Base-by-base conservation (phyloP, 257 asterid genomes). In the Apocynum venetum region DNA sequence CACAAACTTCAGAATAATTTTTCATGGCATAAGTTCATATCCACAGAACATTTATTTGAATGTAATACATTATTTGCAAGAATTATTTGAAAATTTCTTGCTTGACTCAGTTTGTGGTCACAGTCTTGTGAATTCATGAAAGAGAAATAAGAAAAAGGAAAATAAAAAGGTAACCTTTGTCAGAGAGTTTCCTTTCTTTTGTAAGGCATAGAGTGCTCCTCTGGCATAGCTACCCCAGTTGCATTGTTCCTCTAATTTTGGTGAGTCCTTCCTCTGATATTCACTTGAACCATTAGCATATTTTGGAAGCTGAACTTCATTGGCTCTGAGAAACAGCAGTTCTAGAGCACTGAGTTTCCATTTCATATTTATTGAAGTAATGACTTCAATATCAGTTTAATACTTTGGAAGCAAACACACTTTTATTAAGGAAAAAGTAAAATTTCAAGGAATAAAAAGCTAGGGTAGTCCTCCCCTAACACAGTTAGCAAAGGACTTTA, bases 171-270 rank as follows among this genome's bases (percentile, higher is more conserved):
- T 67, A 68, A 93, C 99, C 97, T 83, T 78, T 84, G 74, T 87
- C 70, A 93, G 76, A 81, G 69, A 69, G 81, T 91, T 86, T 77
- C 96, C 92, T 78, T 85, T 90, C 84, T 82, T 91, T 79, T 88
- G 93, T 77, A 96, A 87, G 57, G 98, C 97, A 81, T 89, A 96
- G 72, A 93, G 76, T 77, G 99, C 97, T 77, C 99, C 97, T 78
- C 94, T 83, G 31, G 97, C 91, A 44, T 93, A 91, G 84, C 85
- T 87, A 79, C 98, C 99, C 98, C 99, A 96, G 83, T 82, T 80
- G 71, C 89, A 86, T 84, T 92, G 96, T 84, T 92, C 97, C 41
- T 49, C 73, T 63, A 84, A 75, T 77, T 80, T 73, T 36, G 85
- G 73, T 40, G 82, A 75, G 65, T 75, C 84, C 51, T 83, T 86